Evolutionary conservation across 73 alveolate species (phyloP).

Genomic region (Stentor coeruleus): DNA sequence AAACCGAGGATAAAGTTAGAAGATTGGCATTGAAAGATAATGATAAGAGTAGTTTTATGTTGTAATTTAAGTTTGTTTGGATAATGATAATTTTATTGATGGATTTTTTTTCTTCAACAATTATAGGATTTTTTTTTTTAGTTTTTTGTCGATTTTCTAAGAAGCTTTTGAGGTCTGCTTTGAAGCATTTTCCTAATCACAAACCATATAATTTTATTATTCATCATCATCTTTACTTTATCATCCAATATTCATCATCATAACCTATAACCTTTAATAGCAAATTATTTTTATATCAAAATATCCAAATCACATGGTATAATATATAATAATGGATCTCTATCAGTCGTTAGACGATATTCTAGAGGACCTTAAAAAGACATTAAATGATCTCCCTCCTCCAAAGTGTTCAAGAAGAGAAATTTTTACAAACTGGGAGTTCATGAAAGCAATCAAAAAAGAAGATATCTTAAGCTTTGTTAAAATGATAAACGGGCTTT

Average conservation of each 20-base stretch:
- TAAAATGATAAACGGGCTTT: background rate
- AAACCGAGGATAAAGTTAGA: too few species aligned
- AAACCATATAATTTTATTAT: background rate
- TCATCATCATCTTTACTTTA: background rate
- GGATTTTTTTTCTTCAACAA: background rate
- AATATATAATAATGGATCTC: background rate
- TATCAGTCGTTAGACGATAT: constrained; percentile 21
- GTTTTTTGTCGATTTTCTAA: background rate
- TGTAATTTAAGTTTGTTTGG: too few species aligned
- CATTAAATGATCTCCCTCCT: constrained; percentile 19
- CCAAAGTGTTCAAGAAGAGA: constrained; percentile 12
- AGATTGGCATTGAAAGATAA: too few species aligned
- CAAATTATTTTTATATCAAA: too few species aligned
- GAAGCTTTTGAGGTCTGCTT: background rate
- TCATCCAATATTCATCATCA: too few species aligned
- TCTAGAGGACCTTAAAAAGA: constrained; percentile 11
- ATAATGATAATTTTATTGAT: too few species aligned
- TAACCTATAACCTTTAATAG: background rate
- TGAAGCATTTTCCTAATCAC: background rate
- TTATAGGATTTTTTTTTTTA: too few species aligned
- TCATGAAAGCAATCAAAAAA: constrained; percentile 1
- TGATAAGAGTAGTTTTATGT: too few species aligned
- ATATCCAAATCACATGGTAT: background rate
- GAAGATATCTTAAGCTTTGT: constrained; percentile 9
- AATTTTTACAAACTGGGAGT: constrained; percentile 9